Base-by-base conservation (phyloP, 495 filamentous ascomycete species). In the Xylaria curta region DNA sequence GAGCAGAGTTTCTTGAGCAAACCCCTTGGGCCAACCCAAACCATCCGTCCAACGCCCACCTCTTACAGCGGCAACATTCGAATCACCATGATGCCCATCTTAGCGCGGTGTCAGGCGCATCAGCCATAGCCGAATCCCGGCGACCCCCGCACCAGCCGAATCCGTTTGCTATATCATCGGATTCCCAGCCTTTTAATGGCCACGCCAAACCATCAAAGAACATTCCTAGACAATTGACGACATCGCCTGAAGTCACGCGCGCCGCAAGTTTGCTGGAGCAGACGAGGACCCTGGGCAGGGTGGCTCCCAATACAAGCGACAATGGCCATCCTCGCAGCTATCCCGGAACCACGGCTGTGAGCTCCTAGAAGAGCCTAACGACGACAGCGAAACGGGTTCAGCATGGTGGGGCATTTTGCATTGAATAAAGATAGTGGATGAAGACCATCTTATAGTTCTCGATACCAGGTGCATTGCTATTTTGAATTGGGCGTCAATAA, bases 11-110 rank as follows among this genome's bases (percentile, higher is more conserved):
- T 73, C 86, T 95, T 63, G 91, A 94, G 66, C 89, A 92, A 72
- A 95, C 91, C 1, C 91, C 93, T 0, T 97, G 94, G 94, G 92
- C 93, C 36, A 96, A 96, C 78, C 92, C 93, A 17, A 92, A 94
- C 71, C 93, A 97, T 76, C 92, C 93, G 0, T 89, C 77, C 46
- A 79, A 79, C 49, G 75, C 89, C 19, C 92, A 94, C 76, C 82
- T 82, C 68, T 78, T 82, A 53, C 82, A 85, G 66, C 82, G 81
- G 42, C 82, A 84, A 42, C 78, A 81, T 51, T 64, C 76, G 36
- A 76, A 66, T 19, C 80, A 80, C 31, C 79, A 83, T 19, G 74
- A 75, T 53, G 51, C 53, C 53, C 76, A 71, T 68, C 71, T 73
- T 24, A 56, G 59, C 58, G 46, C 71, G 8, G 17, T 73, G 44